Conservation (phyloP, 176 grass and related monocot species). For the Phoenix roebelenii region DNA sequence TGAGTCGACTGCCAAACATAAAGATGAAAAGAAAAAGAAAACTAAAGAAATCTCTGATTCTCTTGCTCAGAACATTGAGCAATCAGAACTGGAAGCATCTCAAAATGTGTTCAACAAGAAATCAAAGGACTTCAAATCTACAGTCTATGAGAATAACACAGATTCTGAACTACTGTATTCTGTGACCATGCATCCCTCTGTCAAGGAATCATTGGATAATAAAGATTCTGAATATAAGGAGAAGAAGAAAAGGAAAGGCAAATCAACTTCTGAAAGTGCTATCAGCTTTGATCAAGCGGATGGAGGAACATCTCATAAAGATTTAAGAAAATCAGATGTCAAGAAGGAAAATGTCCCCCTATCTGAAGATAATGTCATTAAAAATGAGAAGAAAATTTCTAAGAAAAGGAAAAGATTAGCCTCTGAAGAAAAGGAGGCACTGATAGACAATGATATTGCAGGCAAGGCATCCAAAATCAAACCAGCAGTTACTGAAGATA, state of each 20-base stretch:
- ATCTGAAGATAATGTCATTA: conserved; percentile 11
- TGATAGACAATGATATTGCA: conserved; percentile 21
- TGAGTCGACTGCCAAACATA: conserved; percentile 11
- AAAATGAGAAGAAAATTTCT: conserved; percentile 37
- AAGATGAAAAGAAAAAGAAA: conserved; percentile 20
- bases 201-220: background rate
- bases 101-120: conserved; percentile 1
- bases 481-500: conserved; percentile 19
- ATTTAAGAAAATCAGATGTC: conserved; percentile 10
- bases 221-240: conserved; percentile 24
- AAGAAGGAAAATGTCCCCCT: conserved; percentile 10
- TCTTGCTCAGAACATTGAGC: background rate
- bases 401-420: conserved; percentile 19
- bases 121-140: background rate
- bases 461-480: conserved; percentile 21
- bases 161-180: background rate
- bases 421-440: background rate
- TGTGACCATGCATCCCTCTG: no score
- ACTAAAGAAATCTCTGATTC: background rate
- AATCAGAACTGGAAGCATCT: conserved; percentile 7
- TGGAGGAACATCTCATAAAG: conserved; percentile 11
- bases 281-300: conserved; percentile 18
- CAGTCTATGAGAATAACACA: background rate
- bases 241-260: conserved; percentile 59
- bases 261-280: conserved; percentile 17